These are phyloP conservation scores for Phytopythium oedochilum DNA, from an alignment of 352 stramenopile genomes.

Conservation along the genomic window DNA sequence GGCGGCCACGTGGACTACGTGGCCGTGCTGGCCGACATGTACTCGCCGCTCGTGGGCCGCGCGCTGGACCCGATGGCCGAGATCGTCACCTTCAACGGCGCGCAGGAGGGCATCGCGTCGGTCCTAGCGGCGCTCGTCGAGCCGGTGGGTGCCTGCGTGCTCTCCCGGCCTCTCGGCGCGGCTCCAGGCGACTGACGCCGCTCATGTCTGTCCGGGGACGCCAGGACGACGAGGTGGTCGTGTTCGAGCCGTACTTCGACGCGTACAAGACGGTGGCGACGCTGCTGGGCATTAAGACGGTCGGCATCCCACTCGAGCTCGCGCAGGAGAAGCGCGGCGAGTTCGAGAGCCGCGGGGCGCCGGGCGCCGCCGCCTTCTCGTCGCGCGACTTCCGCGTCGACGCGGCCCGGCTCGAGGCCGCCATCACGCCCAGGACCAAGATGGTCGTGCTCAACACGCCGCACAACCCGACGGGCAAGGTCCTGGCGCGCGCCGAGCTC, in stretches of 20 bases:
- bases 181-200: not conserved
- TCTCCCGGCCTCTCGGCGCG: no score
- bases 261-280: constrained; percentile 85
- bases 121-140: constrained; percentile 78
- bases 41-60: constrained; percentile 60
- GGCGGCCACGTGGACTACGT: constrained; percentile 81
- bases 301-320: constrained; percentile 70
- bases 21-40: constrained; percentile 73
- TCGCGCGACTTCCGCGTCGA: constrained; percentile 85
- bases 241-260: constrained; percentile 90
- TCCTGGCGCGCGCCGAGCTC: constrained; percentile 94
- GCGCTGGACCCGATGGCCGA: constrained; percentile 71
- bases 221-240: constrained; percentile 81
- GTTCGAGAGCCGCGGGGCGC: constrained; percentile 24
- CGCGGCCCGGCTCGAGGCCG: constrained; percentile 72
- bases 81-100: constrained; percentile 87
- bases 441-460: constrained; percentile 98
- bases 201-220: no score
- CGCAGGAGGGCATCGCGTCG: constrained; percentile 82
- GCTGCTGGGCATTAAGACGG: constrained; percentile 72
- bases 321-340: constrained; percentile 30
- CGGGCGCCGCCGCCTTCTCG: constrained; percentile 33
- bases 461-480: constrained; percentile 99
- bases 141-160: constrained; percentile 17
- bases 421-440: constrained; percentile 90